These are phyloP conservation scores for Immersiporthe knoxdaviesiana DNA, from an alignment of 2,329 filamentous ascomycete species.

Conservation along the genomic window DNA sequence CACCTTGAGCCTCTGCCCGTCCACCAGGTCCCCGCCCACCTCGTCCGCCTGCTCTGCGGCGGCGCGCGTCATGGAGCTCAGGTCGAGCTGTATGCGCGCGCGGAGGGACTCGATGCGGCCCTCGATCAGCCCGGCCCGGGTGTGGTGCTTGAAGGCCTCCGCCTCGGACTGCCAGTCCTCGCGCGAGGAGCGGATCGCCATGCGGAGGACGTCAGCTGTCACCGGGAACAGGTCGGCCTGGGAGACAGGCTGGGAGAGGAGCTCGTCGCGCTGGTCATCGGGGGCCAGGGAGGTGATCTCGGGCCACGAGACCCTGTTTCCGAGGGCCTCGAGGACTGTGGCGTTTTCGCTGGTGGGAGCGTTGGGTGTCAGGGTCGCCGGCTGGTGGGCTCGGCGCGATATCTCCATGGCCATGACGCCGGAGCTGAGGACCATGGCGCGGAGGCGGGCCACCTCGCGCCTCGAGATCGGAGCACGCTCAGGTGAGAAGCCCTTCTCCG, in stretches of 20 bases:
- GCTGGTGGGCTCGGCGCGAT: constrained; percentile 62
- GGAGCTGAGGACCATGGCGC: constrained; percentile 76
- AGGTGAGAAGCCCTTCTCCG: constrained; percentile 44
- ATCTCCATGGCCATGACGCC: constrained; percentile 92
- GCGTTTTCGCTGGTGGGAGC: constrained; percentile 30
- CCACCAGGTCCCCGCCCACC: constrained; percentile 74
- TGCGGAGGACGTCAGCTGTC: constrained; percentile 55
- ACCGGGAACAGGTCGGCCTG: constrained; percentile 53
- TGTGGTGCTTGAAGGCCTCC: constrained; percentile 60
- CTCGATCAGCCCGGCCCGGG: constrained; percentile 59
- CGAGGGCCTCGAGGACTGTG: constrained; percentile 33
- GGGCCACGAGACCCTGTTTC: constrained; percentile 43
- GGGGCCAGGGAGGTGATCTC: constrained; percentile 49
- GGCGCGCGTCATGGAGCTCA: constrained; percentile 64
- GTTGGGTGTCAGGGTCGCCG: constrained; percentile 43
- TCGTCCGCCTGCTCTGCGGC: constrained; percentile 80
- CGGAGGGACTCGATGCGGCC: constrained; percentile 55
- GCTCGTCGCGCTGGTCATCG: constrained; percentile 37
- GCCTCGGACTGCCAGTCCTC: constrained; percentile 63
- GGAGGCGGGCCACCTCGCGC: constrained; percentile 79
- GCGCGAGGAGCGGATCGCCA: constrained; percentile 50
- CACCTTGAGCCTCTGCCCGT: constrained; percentile 75
- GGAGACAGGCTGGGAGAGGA: constrained; percentile 41
- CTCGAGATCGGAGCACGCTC: constrained; percentile 55
- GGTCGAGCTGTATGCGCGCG: constrained; percentile 53